Evolutionary conservation across 441 rosid species (phyloP).

Genomic region (Aleurites moluccanus): DNA sequence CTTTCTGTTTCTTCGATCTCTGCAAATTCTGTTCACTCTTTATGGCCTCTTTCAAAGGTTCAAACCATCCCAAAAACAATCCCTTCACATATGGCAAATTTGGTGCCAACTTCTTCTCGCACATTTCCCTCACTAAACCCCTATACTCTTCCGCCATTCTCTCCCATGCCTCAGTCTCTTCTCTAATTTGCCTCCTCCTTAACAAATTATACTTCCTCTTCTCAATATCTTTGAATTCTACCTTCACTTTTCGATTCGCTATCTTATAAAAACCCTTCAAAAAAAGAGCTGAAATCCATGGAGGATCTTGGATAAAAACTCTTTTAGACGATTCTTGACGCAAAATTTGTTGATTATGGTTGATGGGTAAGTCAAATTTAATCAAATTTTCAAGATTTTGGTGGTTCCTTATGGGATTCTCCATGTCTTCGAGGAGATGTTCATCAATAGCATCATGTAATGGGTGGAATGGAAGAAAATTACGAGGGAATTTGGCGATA

Average conservation of each 20-base stretch:
- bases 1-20: slow-evolving; percentile 61
- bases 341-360: slow-evolving; percentile 31
- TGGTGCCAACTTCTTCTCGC: slow-evolving; percentile 74
- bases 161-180: slow-evolving; percentile 96
- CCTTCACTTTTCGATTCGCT: slow-evolving; percentile 42
- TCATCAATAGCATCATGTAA: slow-evolving; percentile 31
- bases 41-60: slow-evolving; percentile 77
- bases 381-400: slow-evolving; percentile 27
- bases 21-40: slow-evolving; percentile 65
- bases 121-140: slow-evolving; percentile 68
- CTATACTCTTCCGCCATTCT: slow-evolving; percentile 68
- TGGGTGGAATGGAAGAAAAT: slow-evolving; percentile 27
- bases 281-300: slow-evolving; percentile 74
- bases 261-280: slow-evolving; percentile 53
- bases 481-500: slow-evolving; percentile 25
- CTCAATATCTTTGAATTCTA: slow-evolving; percentile 55
- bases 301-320: slow-evolving; percentile 64
- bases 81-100: slow-evolving; percentile 76
- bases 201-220: slow-evolving; percentile 58
- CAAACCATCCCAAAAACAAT: slow-evolving; percentile 87
- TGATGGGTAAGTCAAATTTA: slow-evolving; percentile 24
- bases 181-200: slow-evolving; percentile 73
- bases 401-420: slow-evolving; percentile 25
- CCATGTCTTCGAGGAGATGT: slow-evolving; percentile 40
- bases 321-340: slow-evolving; percentile 33